Evolutionary conservation across 2,329 filamentous ascomycete genomes (phyloP).

Genomic region (Colletotrichum coccodes): DNA sequence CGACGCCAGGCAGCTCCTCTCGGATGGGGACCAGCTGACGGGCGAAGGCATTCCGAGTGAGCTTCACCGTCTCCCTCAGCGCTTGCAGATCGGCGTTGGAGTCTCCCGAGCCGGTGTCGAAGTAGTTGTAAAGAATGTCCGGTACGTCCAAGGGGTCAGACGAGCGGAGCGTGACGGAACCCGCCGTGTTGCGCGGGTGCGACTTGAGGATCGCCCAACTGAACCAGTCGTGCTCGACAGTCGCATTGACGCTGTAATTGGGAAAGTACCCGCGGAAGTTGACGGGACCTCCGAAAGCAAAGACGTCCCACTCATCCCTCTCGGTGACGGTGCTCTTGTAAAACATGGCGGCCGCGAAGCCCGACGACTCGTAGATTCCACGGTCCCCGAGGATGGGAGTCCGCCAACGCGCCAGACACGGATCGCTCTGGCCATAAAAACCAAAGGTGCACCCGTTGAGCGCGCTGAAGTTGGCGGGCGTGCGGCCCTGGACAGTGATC

Average conservation of each 20-base stretch:
- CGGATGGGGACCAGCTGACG: slow-evolving; percentile 36
- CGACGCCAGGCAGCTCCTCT: slow-evolving; percentile 34
- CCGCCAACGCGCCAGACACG: slow-evolving; percentile 44
- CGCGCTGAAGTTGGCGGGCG: slow-evolving; percentile 48
- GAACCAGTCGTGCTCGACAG: slow-evolving; percentile 50
- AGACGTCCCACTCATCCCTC: slow-evolving; percentile 41
- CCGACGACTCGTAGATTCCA: slow-evolving; percentile 40
- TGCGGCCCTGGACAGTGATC: slow-evolving; percentile 55
- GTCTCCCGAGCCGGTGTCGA: slow-evolving; percentile 60
- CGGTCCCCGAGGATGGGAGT: slow-evolving; percentile 52
- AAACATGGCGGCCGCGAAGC: slow-evolving; percentile 39
- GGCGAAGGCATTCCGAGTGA: slow-evolving; percentile 56
- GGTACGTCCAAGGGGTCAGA: slow-evolving; percentile 72
- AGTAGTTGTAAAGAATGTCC: slow-evolving; percentile 71
- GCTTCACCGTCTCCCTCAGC: slow-evolving; percentile 63
- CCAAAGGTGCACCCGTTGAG: slow-evolving; percentile 43
- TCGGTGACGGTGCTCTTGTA: slow-evolving; percentile 40
- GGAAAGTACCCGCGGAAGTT: slow-evolving; percentile 53
- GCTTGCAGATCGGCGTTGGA: slow-evolving; percentile 61
- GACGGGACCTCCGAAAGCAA: slow-evolving; percentile 50
- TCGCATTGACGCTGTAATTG: slow-evolving; percentile 44
- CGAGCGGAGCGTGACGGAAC: slow-evolving; percentile 69
- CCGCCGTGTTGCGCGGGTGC: slow-evolving; percentile 70
- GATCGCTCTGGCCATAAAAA: slow-evolving; percentile 42
- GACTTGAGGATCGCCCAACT: slow-evolving; percentile 66